Evolutionary conservation across 768 basidiomycete species (phyloP).

Genomic region (Termitomyces sp.): DNA sequence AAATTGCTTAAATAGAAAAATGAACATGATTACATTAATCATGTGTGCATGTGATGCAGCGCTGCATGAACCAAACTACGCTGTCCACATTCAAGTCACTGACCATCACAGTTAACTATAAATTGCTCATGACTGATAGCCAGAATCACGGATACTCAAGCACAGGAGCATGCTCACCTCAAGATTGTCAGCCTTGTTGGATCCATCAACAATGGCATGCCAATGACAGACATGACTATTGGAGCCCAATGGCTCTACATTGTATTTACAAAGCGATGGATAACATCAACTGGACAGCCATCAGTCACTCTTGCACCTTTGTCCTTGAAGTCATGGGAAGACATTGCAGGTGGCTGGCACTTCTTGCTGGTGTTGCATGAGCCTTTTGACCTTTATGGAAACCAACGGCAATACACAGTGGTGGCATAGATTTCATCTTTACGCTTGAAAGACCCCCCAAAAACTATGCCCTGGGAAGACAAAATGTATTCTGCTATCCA

Average conservation of each 20-base stretch:
- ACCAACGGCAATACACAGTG: too few relatives aligned
- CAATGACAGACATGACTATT: too few relatives aligned
- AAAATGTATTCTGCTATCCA: too few relatives aligned
- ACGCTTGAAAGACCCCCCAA: conserved; percentile 94
- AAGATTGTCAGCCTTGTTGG: conserved; percentile 98
- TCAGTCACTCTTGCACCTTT: too few relatives aligned
- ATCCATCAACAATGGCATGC: conserved; percentile 99
- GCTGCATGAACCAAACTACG: too few relatives aligned
- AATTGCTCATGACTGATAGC: conserved; percentile 29
- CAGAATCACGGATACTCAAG: conserved; percentile 71
- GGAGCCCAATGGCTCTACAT: conserved; percentile 96
- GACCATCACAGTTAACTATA: not conserved
- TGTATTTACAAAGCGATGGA: conserved; percentile 98
- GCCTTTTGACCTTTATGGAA: conserved; percentile 16
- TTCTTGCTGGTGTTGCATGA: conserved; percentile 87
- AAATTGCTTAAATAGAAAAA: too few relatives aligned
- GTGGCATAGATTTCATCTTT: conserved; percentile 97
- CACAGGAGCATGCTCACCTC: conserved; percentile 67
- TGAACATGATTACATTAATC: too few relatives aligned
- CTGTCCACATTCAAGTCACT: too few relatives aligned
- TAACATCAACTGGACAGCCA: conserved; percentile 98
- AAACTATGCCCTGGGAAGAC: too few relatives aligned
- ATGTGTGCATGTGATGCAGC: too few relatives aligned
- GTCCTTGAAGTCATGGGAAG: too few relatives aligned
- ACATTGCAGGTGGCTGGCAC: conserved; percentile 98